Base-by-base conservation (phyloP, 2,329 filamentous ascomycete species). In the Cordyceps tenuipes region DNA sequence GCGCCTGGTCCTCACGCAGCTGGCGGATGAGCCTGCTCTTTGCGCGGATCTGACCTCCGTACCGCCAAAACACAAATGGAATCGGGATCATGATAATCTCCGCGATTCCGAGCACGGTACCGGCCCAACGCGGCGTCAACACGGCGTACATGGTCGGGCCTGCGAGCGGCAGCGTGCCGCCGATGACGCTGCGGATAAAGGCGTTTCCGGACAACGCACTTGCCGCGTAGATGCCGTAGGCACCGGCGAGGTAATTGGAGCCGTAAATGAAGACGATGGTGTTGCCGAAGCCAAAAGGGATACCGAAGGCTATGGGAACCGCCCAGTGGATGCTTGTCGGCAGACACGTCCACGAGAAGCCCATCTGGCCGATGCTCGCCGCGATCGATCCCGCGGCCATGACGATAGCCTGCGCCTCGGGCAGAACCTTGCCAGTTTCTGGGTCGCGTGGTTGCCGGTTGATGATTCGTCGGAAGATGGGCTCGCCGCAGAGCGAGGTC, bases 321-420 rank as follows among this genome's bases (percentile, higher is more conserved):
- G 90, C 83, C 86, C 88, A 93, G 69, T 89, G 90, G 29, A 91
- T 88, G 3, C 83, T 81, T 0, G 74, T 75, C 0, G 90, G 90
- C 0, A 88, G 82, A 63, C 85, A 90, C 0, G 90, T 93, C 90
- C 89, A 94, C 0, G 87, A 84, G 67, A 95, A 95, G 71, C 86
- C 86, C 36, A 95, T 79, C 70, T 94, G 85, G n/a, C 90, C 90
- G 3, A 88, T 73, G 0, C 91, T 88, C 0, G 87, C 83, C 0
- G 89, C 75, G 1, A 92, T 69, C 0, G 89, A 84, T 3, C 86
- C 88, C 41, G 94, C 82, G 65, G 86, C 88, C 64, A 95, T 86
- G 48, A 91, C 80, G 39, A 83, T 82, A 19, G 91, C 88, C 66
- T 89, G 89, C 2, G 89, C 86, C 73, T 95, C 91, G 0, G 90